Evolutionary conservation across 306 rosid species (phyloP), one percentile per base, ranked within the genome.

Genomic region (Rosa rugosa): DNA sequence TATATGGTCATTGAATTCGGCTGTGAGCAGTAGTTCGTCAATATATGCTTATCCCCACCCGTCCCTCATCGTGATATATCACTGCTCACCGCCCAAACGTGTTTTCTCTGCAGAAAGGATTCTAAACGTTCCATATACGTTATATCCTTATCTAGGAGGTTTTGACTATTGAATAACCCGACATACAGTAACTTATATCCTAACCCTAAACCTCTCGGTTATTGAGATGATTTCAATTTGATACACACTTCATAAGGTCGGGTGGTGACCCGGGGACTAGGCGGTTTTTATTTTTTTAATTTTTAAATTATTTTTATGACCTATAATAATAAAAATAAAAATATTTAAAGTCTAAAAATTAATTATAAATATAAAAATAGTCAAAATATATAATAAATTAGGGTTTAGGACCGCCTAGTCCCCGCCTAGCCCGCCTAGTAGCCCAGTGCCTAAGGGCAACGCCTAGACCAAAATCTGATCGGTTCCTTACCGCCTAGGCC

Each of bases 1-100:
- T 40, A 20, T 22, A 42, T 69, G 73, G 53, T 69, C 73, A n/a
- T 69, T 69, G 73, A 69, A 44, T 41, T 69, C 53, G 73, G 73
- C 54, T 22, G 49, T 40, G 41, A 31, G 20, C 12, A 23, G 10
- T 6, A 63, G 27, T 67, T 67, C 71, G 14, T 34, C n/a, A 31
- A 36, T 65, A 66, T 66, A 38, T 36, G 71, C 23, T 14, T 22
- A 38, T 36, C 6, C 5, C 23, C 70, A 2, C 4, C 20, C 25
- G 4, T 11, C 8, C 22, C 69, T 60, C 44, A 63, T 63, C 42
- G 36, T 11, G 42, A 63, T 31, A 34, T 34, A 63, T 63, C 69
- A 63, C 44, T 27, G 18, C 38, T 63, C 69, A 63, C 44, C 12
- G 18, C 38, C 18, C 36, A 31, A 31, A 12, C 40, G 10, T 60